Percentiles rank a stretch among this genome's conserved stretches.
Evolutionary conservation across 768 basidiomycete genomes (phyloP).

Genomic region (Symmetrospora coprosmae): DNA sequence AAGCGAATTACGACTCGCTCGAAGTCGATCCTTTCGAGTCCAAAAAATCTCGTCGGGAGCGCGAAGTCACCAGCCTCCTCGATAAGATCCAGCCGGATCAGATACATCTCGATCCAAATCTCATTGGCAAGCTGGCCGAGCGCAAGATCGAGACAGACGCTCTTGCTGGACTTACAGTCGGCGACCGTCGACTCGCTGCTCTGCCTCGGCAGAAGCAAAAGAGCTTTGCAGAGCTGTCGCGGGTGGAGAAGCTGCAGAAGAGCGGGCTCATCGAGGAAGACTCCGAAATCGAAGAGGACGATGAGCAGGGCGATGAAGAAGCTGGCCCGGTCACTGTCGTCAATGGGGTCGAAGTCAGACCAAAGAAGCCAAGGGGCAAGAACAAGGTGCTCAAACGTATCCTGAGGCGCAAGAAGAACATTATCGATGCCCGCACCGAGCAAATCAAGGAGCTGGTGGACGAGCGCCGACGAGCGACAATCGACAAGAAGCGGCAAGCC

Average conservation of each 20-base stretch:
- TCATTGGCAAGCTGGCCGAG: constrained; percentile 35
- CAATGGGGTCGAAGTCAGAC: constrained; percentile 38
- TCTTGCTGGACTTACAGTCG: constrained; percentile 48
- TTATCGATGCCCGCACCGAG: constrained; percentile 58
- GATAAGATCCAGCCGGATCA: constrained; percentile 94
- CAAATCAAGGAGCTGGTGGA: constrained; percentile 4
- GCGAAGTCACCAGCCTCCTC: constrained; percentile 75
- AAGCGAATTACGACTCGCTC: constrained; percentile 81
- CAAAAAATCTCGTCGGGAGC: constrained; percentile 62
- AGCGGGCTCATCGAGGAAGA: constrained; percentile 45
- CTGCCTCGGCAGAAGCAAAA: constrained; percentile 30
- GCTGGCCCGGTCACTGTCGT: constrained; percentile 38
- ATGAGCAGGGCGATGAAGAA: constrained; percentile 35
- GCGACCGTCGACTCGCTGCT: constrained; percentile 48
- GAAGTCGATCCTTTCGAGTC: constrained; percentile 94
- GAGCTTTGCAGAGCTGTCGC: background rate
- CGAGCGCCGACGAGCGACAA: background rate
- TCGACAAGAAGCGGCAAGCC: background rate
- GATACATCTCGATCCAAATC: constrained; percentile 50
- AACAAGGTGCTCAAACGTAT: constrained; percentile 53
- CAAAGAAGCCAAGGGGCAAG: constrained; percentile 44
- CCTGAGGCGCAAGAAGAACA: constrained; percentile 80
- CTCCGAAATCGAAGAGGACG: constrained; percentile 48
- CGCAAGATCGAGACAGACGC: constrained; percentile 49
- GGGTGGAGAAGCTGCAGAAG: background rate